Evolutionary conservation across 768 basidiomycete genomes (phyloP).

Genomic region (Infundibulicybe gibba): DNA sequence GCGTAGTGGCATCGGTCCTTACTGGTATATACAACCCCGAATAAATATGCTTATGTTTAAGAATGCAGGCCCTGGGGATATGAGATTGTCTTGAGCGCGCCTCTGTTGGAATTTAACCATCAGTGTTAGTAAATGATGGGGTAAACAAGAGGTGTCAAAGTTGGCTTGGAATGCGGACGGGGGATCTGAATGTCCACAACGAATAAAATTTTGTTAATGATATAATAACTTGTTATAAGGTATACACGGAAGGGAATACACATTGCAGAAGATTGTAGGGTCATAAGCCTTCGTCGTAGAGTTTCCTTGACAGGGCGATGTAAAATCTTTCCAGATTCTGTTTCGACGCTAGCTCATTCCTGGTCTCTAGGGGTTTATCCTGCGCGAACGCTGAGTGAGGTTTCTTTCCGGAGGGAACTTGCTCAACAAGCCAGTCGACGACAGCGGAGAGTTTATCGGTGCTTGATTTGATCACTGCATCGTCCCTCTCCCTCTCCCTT

Average conservation of each 20-base stretch:
- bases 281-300: constrained; percentile 91
- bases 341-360: constrained; percentile 58
- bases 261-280: too few relatives aligned
- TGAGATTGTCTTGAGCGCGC: too few relatives aligned
- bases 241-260: too few relatives aligned
- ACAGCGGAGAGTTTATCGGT: constrained; percentile 72
- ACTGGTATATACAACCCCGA: too few relatives aligned
- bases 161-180: not conserved
- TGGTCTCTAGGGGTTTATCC: constrained; percentile 18
- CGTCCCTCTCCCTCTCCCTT: constrained; percentile 20
- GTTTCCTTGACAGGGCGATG: constrained; percentile 80
- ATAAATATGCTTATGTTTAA: too few relatives aligned
- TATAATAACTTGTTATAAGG: not conserved
- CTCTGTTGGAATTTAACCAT: too few relatives aligned
- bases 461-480: constrained; percentile 60
- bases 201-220: not conserved
- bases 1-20: too few relatives aligned
- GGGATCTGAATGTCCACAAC: too few relatives aligned
- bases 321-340: constrained; percentile 88
- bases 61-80: too few relatives aligned
- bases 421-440: constrained; percentile 78
- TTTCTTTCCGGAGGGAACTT: constrained; percentile 41
- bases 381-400: constrained; percentile 14
- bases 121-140: too few relatives aligned
- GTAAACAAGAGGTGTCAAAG: too few relatives aligned